Evolutionary conservation across 768 basidiomycete species (phyloP), one percentile per base, ranked within the genome.

Genomic region (Macrolepiota dolichaula): DNA sequence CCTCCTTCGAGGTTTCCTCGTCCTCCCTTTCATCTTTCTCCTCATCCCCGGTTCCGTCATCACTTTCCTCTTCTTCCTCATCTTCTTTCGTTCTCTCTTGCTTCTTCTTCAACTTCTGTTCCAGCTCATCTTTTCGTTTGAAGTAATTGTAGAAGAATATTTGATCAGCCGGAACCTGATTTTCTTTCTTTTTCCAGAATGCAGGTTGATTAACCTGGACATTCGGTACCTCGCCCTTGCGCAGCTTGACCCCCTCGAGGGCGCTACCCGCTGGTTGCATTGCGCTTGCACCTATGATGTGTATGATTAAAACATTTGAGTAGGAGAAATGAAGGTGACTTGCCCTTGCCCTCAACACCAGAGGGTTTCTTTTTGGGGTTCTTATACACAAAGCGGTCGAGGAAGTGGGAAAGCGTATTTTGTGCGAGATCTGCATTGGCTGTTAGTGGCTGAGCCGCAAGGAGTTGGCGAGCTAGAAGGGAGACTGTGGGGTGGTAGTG

Each of bases 331-430:
- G 4, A 27, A 1, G 22, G 35, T 4, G 1, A n/a, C 50, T 37
- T 50, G 37, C 59, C 63, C 51, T 63, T 56, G 25, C 51, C 63
- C 47, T 52, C 55, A 24, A 57, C 38, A 68, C 47, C 68, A 73
- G 25, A 73, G 47, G 61, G 75, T 77, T 40, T 66, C 67, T 89
- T 87, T 77, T 98, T 98, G 0, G 95, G 88, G 71, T 98, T 98
- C 73, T 95, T 93, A 79, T 94, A 98, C 46, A 98, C 92, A 76
- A 98, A 98, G 2, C 96, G 86, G 70, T 98, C 97, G 42, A 98
- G 83, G 84, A 99, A 98, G 68, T 95, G 92, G 0, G 92, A 88
- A 24, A 98, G 84, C 0, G 95, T 96, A 76, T 97, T 95, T 59
- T 94, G 86, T 10, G 92, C 87, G 51, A 99, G 88, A 69, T 98